phyloP scores from a whole-genome alignment of 2,329 filamentous ascomycete genomes.

The Ilyonectria robusta region DNA sequence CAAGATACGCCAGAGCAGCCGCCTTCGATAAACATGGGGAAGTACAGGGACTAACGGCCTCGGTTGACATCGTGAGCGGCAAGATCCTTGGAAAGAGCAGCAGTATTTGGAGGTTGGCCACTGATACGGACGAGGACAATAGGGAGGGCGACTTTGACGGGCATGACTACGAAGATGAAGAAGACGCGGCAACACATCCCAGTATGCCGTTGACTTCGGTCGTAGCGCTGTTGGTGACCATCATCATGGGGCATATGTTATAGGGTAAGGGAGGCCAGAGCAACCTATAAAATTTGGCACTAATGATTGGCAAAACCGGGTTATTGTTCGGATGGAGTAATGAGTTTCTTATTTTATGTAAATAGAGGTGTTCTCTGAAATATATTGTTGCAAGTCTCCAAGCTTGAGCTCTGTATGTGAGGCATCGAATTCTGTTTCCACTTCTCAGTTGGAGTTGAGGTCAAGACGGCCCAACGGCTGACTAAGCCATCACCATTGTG shows the following conservation, averaged over 20 bases:
- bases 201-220: slow-evolving; percentile 17
- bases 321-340: neutral
- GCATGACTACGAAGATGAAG: slow-evolving; percentile 13
- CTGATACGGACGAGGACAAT: slow-evolving; percentile 19
- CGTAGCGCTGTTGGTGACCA: slow-evolving; percentile 31
- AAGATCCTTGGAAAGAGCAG: slow-evolving; percentile 40
- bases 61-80: slow-evolving; percentile 38
- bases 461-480: slow-evolving; percentile 20
- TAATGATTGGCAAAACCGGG: slow-evolving; percentile 33
- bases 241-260: slow-evolving; percentile 28
- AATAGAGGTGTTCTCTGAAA: slow-evolving; percentile 17
- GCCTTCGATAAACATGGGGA: slow-evolving; percentile 38
- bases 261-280: slow-evolving; percentile 11
- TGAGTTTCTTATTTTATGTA: slow-evolving; percentile 24
- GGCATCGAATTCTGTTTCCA: too few relatives aligned
- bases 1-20: slow-evolving; percentile 35
- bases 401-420: too few relatives aligned
- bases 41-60: slow-evolving; percentile 38
- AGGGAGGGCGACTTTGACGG: neutral
- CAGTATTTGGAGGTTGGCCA: slow-evolving; percentile 34
- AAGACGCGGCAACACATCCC: slow-evolving; percentile 30
- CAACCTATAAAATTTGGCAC: slow-evolving; percentile 33
- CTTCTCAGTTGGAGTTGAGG: neutral
- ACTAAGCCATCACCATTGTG: slow-evolving; percentile 33
- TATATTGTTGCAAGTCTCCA: neutral